Percentiles rank a stretch among this genome's conserved stretches.
phyloP scores from a whole-genome alignment of 805 yeast genomes.

The Suhomyces sp. region DNA sequence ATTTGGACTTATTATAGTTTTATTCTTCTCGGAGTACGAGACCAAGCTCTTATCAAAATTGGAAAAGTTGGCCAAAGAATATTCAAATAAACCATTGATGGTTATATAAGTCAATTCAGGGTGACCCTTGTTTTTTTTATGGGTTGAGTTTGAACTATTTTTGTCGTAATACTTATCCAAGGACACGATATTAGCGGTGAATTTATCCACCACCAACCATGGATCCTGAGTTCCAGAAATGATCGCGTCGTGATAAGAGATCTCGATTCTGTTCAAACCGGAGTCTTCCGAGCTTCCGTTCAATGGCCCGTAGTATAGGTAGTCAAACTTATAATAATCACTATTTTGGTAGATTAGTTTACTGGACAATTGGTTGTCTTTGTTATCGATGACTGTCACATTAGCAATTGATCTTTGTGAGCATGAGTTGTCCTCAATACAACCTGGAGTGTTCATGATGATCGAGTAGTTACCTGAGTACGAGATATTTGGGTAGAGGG shows the following conservation, averaged over 20 bases:
- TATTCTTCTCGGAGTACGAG: conserved; percentile 15
- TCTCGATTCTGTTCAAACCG: conserved; percentile 29
- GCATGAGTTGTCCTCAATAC: conserved; percentile 68
- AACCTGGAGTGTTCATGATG: conserved; percentile 83
- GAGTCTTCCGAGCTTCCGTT: conserved; percentile 45
- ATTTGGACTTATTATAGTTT: conserved; percentile 24
- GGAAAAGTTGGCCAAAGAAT: conserved; percentile 64
- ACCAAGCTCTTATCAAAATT: conserved; percentile 30
- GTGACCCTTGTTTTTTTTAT: conserved; percentile 5
- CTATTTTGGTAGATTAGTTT: conserved; percentile 74
- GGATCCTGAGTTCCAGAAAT: conserved; percentile 22
- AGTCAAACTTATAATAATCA: conserved; percentile 74
- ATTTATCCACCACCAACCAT: conserved; percentile 69
- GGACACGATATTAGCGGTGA: conserved; percentile 48
- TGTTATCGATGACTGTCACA: conserved; percentile 58
- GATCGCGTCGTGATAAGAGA: conserved; percentile 25
- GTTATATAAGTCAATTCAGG: conserved; percentile 27
- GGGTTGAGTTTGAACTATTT: conserved; percentile 26
- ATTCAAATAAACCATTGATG: conserved; percentile 82
- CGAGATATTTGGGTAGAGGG: conserved; percentile 65
- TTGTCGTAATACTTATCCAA: conserved; percentile 40
- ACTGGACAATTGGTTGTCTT: conserved; percentile 42
- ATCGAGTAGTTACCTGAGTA: conserved; percentile 74
- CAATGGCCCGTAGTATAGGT: conserved; percentile 67
- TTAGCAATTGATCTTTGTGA: conserved; percentile 69